Conservation (phyloP, 768 basidiomycete genomes). For the Nevesoporus exiguus region DNA sequence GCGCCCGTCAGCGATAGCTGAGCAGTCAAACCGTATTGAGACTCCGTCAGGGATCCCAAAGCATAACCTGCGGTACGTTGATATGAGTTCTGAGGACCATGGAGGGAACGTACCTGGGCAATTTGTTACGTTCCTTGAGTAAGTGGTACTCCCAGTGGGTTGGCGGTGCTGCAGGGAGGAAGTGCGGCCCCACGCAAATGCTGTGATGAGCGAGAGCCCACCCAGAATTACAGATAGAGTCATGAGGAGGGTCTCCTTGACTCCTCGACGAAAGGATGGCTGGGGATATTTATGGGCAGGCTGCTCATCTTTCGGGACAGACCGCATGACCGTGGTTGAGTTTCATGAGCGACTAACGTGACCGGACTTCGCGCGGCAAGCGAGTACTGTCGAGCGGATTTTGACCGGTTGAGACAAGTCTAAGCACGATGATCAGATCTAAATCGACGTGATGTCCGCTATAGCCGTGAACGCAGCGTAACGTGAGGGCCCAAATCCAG, state of each 20-base stretch:
- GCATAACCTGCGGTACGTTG: conserved; percentile 46
- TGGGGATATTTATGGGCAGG: conserved; percentile 4
- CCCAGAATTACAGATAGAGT: conserved; percentile 5
- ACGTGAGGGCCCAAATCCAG: no score
- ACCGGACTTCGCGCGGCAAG: conserved; percentile 2
- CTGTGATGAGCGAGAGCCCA: conserved; percentile 5
- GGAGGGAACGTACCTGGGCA: conserved; percentile 28
- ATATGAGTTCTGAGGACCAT: not conserved
- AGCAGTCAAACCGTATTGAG: conserved; percentile 49
- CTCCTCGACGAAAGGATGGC: not conserved
- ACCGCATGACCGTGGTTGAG: not conserved
- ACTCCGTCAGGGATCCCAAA: conserved; percentile 43
- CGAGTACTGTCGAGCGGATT: not conserved
- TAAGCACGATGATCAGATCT: no score
- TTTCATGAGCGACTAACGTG: not conserved
- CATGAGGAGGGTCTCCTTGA: not conserved
- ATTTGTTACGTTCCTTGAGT: conserved; percentile 30
- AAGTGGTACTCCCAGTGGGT: not conserved
- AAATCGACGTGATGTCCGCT: no score
- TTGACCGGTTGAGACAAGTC: not conserved
- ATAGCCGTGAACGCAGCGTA: no score
- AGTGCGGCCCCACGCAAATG: not conserved
- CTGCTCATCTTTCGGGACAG: not conserved
- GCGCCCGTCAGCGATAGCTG: conserved; percentile 50
- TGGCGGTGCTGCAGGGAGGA: conserved; percentile 10